Base-by-base conservation (phyloP, 495 filamentous ascomycete genomes). In the Xylaria scruposa region DNA sequence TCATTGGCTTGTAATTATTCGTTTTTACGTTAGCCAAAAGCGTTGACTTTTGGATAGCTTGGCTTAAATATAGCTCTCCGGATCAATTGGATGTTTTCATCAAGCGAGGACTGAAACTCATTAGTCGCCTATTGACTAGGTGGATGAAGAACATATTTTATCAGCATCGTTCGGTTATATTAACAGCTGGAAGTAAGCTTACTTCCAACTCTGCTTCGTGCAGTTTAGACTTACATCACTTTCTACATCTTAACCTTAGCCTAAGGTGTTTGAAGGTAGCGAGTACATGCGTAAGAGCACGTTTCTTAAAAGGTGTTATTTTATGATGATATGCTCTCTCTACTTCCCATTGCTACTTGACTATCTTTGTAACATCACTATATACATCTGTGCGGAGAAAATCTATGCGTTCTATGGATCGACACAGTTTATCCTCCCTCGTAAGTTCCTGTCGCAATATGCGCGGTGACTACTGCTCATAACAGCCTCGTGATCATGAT, bases 1-100 rank as follows among this genome's bases (percentile, higher is more conserved):
- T 15, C 51, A 15, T 44, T 44, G 4, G 53, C 6, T 21, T 33
- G 53, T 58, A 15, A 26, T 59, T 36, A 17, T 10, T 33, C 13
- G 1, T 65, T 33, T 47, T 64, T 29, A 49, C 21, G 17, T 13
- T n/a, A 49, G 61, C n/a, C 42, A 64, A 64, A 64, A 64, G 26
- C 24, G 47, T 64, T 15, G 38, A 13, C 12, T 21, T 63, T 12
- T 36, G 24, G 47, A 64, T 29, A 24, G 19, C 31, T n/a, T 44
- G 60, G 33, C 21, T 62, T 44, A 38, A 17, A 60, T 38, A 7
- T 17, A 29, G 24, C 53, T 15, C 24, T 56, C 13, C 13, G 13
- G 53, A 56, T 15, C 26, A 56, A 29, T 56, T 56, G 26, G 29
- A 56, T 12, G 15, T 31, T 26, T 17, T 31, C 13, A 56, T 56